A percentile compares a stretch with the other conserved stretches of the same genome.
Conservation (phyloP, 345 rosid genomes). For the Bretschneidera sinensis region DNA sequence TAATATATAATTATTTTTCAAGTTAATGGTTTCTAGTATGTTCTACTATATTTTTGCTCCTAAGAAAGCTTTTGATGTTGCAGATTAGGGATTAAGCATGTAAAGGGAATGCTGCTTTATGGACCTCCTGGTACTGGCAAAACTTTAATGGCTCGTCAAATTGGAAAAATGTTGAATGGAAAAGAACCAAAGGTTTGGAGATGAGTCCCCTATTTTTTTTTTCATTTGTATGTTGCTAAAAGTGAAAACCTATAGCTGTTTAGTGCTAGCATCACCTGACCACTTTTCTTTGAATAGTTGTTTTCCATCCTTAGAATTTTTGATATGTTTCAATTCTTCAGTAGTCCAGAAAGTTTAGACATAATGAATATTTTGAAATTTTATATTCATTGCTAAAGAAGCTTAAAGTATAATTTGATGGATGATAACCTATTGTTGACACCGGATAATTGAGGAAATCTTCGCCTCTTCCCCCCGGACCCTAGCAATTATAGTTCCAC, state of each 20-base stretch:
- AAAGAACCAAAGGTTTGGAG: conserved; percentile 92
- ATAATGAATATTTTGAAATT: too few relatives aligned
- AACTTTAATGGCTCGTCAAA: conserved; percentile 99
- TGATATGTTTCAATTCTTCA: background rate
- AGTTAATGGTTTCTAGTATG: conserved; percentile 10
- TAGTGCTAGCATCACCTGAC: too few relatives aligned
- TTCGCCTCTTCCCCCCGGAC: too few relatives aligned
- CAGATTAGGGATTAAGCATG: conserved; percentile 98
- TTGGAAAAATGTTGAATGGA: conserved; percentile 98
- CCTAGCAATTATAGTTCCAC: background rate
- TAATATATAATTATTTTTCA: conserved; percentile 26
- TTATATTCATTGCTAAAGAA: too few relatives aligned
- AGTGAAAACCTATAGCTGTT: background rate
- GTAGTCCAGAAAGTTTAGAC: too few relatives aligned
- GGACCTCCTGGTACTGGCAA: conserved; percentile 99
- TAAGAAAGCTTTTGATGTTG: conserved; percentile 27
- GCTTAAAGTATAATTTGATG: too few relatives aligned
- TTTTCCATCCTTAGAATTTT: background rate
- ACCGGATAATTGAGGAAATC: background rate
- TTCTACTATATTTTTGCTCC: conserved; percentile 16
- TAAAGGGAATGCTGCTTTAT: conserved; percentile 92
- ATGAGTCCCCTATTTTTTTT: background rate
- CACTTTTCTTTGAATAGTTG: conserved; percentile 1
- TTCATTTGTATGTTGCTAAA: background rate
- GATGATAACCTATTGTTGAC: background rate